These are phyloP conservation scores for Corynespora cassiicola DNA, from an alignment of 2,329 filamentous ascomycete genomes.

Conservation along the genomic window DNA sequence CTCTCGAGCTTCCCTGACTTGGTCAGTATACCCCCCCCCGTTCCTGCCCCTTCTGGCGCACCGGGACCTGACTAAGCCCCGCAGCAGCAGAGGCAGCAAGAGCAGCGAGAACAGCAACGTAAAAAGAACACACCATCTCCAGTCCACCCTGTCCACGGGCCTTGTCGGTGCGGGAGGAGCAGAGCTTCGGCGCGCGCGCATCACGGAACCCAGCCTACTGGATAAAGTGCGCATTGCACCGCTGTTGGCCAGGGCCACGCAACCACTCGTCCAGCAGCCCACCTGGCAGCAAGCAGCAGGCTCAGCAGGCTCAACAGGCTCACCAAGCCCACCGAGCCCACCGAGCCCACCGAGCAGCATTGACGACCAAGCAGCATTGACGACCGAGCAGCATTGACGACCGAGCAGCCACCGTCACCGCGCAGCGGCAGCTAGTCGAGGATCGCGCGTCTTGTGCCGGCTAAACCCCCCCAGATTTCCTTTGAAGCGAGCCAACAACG, in stretches of 20 bases:
- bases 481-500: constrained; percentile 46
- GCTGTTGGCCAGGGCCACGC: constrained; percentile 24
- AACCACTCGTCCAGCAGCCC: constrained; percentile 19
- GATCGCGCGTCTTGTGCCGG: constrained; percentile 43
- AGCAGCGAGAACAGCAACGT: no score
- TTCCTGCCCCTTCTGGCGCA: constrained; percentile 9
- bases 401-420: constrained; percentile 33
- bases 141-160: no score
- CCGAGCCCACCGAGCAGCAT: no score
- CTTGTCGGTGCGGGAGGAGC: constrained; percentile 23
- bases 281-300: no score
- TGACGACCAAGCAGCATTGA: no score
- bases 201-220: constrained; percentile 31
- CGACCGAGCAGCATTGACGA: constrained; percentile 34
- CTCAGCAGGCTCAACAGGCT: no score
- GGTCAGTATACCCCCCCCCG: constrained; percentile 16
- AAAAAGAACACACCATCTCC: no score
- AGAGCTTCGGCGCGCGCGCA: constrained; percentile 20
- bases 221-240: constrained; percentile 36
- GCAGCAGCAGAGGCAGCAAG: no score
- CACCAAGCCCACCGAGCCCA: no score
- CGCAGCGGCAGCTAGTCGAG: constrained; percentile 46
- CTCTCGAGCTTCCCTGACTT: constrained; percentile 11
- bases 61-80: constrained; percentile 20
- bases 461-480: constrained; percentile 44